phyloP scores from a whole-genome alignment of 352 stramenopile species.

The Globisporangium splendens region DNA sequence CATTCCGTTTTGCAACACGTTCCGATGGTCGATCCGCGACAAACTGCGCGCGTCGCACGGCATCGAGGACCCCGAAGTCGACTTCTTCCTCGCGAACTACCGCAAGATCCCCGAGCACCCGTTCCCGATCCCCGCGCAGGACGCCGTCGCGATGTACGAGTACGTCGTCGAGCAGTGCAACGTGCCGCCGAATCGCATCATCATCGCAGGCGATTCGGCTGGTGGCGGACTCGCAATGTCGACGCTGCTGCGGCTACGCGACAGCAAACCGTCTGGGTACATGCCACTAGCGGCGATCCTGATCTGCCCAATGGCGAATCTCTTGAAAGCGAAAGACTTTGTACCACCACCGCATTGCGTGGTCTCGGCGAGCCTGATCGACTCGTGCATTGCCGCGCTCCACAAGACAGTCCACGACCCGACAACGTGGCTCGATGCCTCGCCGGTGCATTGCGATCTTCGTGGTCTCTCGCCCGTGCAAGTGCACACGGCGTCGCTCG shows the following conservation, averaged over 20 bases:
- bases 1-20: conserved; percentile 15
- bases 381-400: conserved; percentile 4
- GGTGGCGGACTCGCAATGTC: conserved; percentile 16
- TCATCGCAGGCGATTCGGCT: conserved; percentile 16
- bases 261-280: not conserved
- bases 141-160: conserved; percentile 16
- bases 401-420: not conserved
- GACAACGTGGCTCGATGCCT: conserved; percentile 12
- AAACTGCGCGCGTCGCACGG: not conserved
- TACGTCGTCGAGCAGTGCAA: conserved; percentile 14
- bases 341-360: conserved; percentile 15
- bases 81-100: conserved; percentile 21
- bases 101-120: conserved; percentile 16
- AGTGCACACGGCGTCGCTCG: conserved; percentile 27
- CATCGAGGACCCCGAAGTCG: conserved; percentile 3
- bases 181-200: conserved; percentile 10
- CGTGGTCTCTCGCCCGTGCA: conserved; percentile 27
- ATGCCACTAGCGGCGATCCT: conserved; percentile 15
- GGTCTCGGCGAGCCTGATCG: conserved; percentile 7
- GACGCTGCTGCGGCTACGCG: conserved; percentile 13
- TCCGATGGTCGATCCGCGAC: conserved; percentile 5
- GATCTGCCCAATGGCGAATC: conserved; percentile 19
- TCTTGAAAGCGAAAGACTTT: conserved; percentile 2
- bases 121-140: conserved; percentile 14
- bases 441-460: conserved; percentile 22